Evolutionary conservation across 768 basidiomycete genomes (phyloP).

Genomic region (Tricholoma flavovirens): DNA sequence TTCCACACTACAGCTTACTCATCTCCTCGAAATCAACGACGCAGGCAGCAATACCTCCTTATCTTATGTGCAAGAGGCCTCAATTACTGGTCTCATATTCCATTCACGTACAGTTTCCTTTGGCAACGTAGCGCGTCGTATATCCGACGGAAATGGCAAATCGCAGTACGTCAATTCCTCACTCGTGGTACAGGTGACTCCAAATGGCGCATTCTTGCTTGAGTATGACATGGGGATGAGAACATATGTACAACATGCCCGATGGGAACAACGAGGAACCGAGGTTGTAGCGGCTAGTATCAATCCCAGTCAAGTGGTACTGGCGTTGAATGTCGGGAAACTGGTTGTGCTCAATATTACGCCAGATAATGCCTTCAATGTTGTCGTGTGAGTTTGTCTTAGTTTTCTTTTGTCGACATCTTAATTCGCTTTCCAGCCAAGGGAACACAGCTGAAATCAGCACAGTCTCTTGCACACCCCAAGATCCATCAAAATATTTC

Average conservation of each 20-base stretch:
- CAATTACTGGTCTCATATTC: constrained; percentile 38
- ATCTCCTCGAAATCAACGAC: constrained; percentile 46
- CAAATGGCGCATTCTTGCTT: constrained; percentile 46
- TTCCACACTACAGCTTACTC: constrained; percentile 51
- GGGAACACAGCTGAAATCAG: constrained; percentile 49
- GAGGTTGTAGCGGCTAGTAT: constrained; percentile 66
- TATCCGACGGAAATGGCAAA: constrained; percentile 22
- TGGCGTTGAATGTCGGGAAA: constrained; percentile 52
- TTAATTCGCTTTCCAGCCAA: background rate
- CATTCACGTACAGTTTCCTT: constrained; percentile 57
- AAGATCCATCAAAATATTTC: constrained; percentile 41
- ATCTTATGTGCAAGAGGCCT: constrained; percentile 27
- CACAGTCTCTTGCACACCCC: constrained; percentile 57
- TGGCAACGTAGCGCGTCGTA: constrained; percentile 44
- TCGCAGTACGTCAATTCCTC: constrained; percentile 39
- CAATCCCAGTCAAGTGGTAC: constrained; percentile 60
- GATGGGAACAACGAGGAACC: constrained; percentile 29
- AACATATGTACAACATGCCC: constrained; percentile 34
- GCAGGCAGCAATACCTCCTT: constrained; percentile 37
- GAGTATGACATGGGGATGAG: constrained; percentile 45
- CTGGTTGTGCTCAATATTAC: constrained; percentile 47
- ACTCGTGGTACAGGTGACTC: constrained; percentile 71
- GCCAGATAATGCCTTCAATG: constrained; percentile 30
- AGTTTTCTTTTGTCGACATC: background rate
- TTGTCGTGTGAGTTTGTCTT: constrained; percentile 24